Evolutionary conservation across 768 basidiomycete species (phyloP).

Genomic region (Leccinum disarticulatum): DNA sequence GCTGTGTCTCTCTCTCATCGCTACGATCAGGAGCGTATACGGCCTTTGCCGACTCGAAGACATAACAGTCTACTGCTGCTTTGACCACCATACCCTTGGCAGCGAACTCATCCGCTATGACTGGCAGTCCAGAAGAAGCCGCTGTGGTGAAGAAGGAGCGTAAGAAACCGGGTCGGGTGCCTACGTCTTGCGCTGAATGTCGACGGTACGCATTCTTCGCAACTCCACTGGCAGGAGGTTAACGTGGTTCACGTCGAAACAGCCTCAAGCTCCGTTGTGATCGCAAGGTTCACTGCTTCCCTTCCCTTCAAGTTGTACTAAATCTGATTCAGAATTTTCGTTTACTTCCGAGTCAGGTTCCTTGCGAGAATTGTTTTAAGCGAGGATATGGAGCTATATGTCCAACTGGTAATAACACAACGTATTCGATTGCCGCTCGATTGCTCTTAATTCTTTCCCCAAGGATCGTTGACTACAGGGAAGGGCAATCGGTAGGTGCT

Average conservation of each 20-base stretch:
- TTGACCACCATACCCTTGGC: not conserved
- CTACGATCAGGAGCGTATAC: not conserved
- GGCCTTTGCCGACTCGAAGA: constrained; percentile 9
- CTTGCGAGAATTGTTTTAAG: constrained; percentile 76
- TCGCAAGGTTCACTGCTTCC: constrained; percentile 44
- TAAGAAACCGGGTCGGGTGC: constrained; percentile 49
- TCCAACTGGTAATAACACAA: constrained; percentile 57
- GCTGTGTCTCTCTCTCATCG: not conserved
- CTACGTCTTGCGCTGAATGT: constrained; percentile 42
- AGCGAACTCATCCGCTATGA: constrained; percentile 2
- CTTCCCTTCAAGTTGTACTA: too few relatives aligned
- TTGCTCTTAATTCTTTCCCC: constrained; percentile 4
- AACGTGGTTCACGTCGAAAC: not conserved
- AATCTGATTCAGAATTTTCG: constrained; percentile 15
- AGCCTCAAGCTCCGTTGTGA: constrained; percentile 69
- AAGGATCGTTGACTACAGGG: constrained; percentile 56
- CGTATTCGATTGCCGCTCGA: constrained; percentile 3
- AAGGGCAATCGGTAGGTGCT: constrained; percentile 53
- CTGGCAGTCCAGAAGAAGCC: constrained; percentile 9
- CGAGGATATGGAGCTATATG: constrained; percentile 75
- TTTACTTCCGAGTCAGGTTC: constrained; percentile 53
- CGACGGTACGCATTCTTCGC: constrained; percentile 30
- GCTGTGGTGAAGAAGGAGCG: constrained; percentile 33
- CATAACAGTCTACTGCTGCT: not conserved
- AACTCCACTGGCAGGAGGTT: not conserved